Base-by-base conservation (phyloP, 345 rosid species). In the Excoecaria cochinchinensis region DNA sequence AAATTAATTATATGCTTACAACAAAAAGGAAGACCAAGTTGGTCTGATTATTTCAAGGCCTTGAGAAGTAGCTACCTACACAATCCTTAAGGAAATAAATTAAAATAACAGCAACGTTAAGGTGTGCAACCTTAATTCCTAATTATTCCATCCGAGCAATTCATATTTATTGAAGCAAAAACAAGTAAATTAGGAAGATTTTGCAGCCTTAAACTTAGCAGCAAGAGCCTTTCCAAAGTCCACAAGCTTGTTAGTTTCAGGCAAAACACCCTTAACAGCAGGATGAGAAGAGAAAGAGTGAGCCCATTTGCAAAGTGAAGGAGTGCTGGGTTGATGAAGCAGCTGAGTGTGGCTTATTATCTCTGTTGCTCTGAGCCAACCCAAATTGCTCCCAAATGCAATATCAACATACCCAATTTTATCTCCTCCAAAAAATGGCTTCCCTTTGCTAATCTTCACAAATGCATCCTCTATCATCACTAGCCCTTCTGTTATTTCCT, bases 351-450 rank as follows among this genome's bases (percentile, higher is more conserved):
- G 86, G 11, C 36, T 50, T 14, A 39, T 12, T 58, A 70, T 84
- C 83, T 88, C 89, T 1, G 77, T 63, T 11, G 90, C 89, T 73
- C 85, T 85, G 13, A 91, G 5, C 89, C 95, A 81, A 13, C 79
- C 89, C 82, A 90, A 46, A 61, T 59, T 83, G 81, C 87, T 39
- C 1, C 97, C 96, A 1, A 93, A 75, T 4, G 90, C 91, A 59
- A 93, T 88, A 81, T 93, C 96, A 38, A 88, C 71, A 39, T 78
- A 89, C 36, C 96, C 96, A 3, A 93, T 86, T 16, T 66, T 31
- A 69, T 85, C 88, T 62, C 93, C 97, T 1, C 97, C 90, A 44
- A 93, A 93, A 85, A 87, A 93, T 0, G 84, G 52, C 67, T 84
- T 86, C n/a, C 95, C 98, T 74, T 91, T 83, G 88, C 95, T 85